phyloP scores from a whole-genome alignment of 2,329 filamentous ascomycete species.

The Curvularia sp. region DNA sequence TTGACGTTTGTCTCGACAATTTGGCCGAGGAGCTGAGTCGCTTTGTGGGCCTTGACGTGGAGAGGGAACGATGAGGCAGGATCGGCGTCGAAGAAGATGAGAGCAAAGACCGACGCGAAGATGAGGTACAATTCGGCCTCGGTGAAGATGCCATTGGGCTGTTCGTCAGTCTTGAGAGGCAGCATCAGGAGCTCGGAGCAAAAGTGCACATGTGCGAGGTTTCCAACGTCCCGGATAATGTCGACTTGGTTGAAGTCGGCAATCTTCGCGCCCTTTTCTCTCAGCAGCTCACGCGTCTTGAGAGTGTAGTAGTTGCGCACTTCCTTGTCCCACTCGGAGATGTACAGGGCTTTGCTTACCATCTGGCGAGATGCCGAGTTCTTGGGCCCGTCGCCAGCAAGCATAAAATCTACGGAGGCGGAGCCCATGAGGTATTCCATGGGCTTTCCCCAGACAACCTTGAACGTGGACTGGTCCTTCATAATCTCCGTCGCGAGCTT shows the following conservation, averaged over 20 bases:
- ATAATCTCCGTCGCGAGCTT: slow-evolving; percentile 69
- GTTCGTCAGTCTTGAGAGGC: slow-evolving; percentile 61
- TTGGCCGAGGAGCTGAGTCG: slow-evolving; percentile 59
- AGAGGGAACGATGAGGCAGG: slow-evolving; percentile 61
- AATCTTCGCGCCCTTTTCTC: slow-evolving; percentile 70
- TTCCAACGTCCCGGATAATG: slow-evolving; percentile 66
- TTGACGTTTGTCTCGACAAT: slow-evolving; percentile 59
- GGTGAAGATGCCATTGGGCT: slow-evolving; percentile 60
- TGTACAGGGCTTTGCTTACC: slow-evolving; percentile 64
- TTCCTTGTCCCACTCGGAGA: slow-evolving; percentile 66
- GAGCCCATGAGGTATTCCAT: slow-evolving; percentile 69
- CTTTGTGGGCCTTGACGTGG: slow-evolving; percentile 56
- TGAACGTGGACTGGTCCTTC: slow-evolving; percentile 67
- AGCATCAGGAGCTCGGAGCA: slow-evolving; percentile 62
- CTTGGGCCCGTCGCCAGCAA: slow-evolving; percentile 51
- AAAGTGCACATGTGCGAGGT: slow-evolving; percentile 63
- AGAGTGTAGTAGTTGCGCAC: slow-evolving; percentile 72
- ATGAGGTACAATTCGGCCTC: slow-evolving; percentile 63
- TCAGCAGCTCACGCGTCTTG: slow-evolving; percentile 67
- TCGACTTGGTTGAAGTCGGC: slow-evolving; percentile 71
- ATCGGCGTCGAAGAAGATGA: slow-evolving; percentile 63
- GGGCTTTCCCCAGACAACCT: slow-evolving; percentile 68
- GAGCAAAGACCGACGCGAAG: slow-evolving; percentile 60
- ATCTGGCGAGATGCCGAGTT: slow-evolving; percentile 41
- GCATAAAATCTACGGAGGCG: slow-evolving; percentile 63